Evolutionary conservation across 164 flowering plant genomes (phyloP), one percentile per base, ranked within the genome.

Genomic region (Berberis vulgaris): DNA sequence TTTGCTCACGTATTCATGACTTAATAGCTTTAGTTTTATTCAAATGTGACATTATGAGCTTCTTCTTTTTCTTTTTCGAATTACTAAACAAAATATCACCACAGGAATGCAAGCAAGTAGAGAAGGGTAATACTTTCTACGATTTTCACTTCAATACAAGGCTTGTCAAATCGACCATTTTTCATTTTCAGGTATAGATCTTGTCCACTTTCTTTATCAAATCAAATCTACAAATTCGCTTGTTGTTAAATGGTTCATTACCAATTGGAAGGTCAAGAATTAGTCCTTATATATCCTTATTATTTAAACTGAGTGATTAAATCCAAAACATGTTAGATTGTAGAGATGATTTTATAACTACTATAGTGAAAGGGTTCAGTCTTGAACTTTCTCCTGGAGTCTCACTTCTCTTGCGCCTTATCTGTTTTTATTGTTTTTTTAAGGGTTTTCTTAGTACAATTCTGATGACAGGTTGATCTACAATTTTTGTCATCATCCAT

Each of bases 71-170:
- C 44, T 2, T 40, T 11, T 12, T 45, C n/a, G 43, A 61, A 39
- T 46, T 73, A 54, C 59, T 64, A 45, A 61, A 47, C 43, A 10
- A 62, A 1, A 63, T 74, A 6, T 53, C 12, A 57, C 68, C 44
- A n/a, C 88, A 93, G 98, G 94, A 83, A 43, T 83, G 79, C 80
- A 79, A 82, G 77, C 69, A 76, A 49, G 84, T 83, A 11, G 83
- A 86, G 65, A 84, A 79, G 70, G 89, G 85, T 58, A 78, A 82
- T 66, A 77, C 50, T 65, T 86, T 89, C 71, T 92, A 84, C 64
- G 94, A 89, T 54, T 92, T 93, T 59, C 97, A 85, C 61, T 89
- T 83, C 80, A 93, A 93, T 55, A 88, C 98, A 41, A 85, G 97
- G 78, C 84, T 89, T 62, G 97, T 93, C 71, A 88, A 86, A 65